These are phyloP conservation scores for Bocquillonia castaneifolia DNA, from an alignment of 441 rosid genomes.

Conservation along the genomic window DNA sequence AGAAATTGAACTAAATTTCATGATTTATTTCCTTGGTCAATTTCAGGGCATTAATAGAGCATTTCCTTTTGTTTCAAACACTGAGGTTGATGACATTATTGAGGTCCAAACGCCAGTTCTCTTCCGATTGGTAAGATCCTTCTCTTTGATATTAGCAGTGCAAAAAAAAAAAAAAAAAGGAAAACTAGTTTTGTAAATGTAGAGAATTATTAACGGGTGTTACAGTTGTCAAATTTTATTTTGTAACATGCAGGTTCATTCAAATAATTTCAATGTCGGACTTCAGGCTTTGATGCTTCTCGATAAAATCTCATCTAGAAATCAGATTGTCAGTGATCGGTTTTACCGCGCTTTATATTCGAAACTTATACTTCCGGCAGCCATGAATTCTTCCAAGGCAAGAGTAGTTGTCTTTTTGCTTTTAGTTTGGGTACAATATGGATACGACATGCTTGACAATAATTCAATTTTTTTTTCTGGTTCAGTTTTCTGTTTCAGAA, in stretches of 20 bases:
- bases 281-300: slow-evolving; percentile 95
- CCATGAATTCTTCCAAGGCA: slow-evolving; percentile 96
- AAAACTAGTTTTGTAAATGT: not conserved
- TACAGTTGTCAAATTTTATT: slow-evolving; percentile 10
- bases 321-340: slow-evolving; percentile 90
- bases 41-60: slow-evolving; percentile 94
- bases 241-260: slow-evolving; percentile 68
- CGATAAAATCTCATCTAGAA: slow-evolving; percentile 90
- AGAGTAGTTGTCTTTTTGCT: slow-evolving; percentile 23
- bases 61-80: slow-evolving; percentile 87
- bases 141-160: slow-evolving; percentile 6
- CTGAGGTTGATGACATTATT: slow-evolving; percentile 80
- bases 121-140: slow-evolving; percentile 65
- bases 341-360: slow-evolving; percentile 93
- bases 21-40: slow-evolving; percentile 16
- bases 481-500: not conserved
- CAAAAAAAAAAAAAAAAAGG: too few relatives aligned
- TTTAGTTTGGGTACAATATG: not conserved
- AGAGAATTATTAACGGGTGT: not conserved
- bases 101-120: slow-evolving; percentile 87
- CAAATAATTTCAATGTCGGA: slow-evolving; percentile 91
- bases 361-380: slow-evolving; percentile 83
- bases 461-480: not conserved
- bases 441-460: not conserved
- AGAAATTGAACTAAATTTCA: not conserved